These are phyloP conservation scores for Penicillium salamii DNA, from an alignment of 495 filamentous ascomycete genomes.

Conservation along the genomic window DNA sequence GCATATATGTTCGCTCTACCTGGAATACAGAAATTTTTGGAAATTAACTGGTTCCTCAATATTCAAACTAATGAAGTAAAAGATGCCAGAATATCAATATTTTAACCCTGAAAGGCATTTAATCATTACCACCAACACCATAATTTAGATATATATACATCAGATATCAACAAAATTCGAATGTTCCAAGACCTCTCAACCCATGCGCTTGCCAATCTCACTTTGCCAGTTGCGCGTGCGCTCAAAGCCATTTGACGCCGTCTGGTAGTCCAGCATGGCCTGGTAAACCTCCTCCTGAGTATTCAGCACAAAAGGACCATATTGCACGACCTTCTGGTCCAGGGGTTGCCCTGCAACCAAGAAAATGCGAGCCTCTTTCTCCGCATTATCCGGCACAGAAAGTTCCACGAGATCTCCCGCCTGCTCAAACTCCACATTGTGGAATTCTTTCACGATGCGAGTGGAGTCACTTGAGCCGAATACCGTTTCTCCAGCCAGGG, in stretches of 20 bases:
- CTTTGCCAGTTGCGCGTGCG: constrained; percentile 78
- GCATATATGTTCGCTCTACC: no score
- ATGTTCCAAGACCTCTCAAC: constrained; percentile 18
- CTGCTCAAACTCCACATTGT: constrained; percentile 89
- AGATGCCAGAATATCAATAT: no score
- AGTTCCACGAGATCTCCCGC: constrained; percentile 70
- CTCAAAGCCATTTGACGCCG: constrained; percentile 86
- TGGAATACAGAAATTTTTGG: no score
- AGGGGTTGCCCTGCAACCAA: constrained; percentile 82
- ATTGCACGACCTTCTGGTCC: constrained; percentile 92
- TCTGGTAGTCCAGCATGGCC: constrained; percentile 86
- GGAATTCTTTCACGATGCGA: constrained; percentile 62
- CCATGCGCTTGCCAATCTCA: constrained; percentile 89
- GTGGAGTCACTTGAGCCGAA: constrained; percentile 62
- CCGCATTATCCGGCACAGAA: constrained; percentile 65
- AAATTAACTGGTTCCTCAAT: no score
- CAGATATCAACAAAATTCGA: constrained; percentile 2
- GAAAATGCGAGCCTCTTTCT: constrained; percentile 66
- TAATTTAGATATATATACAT: constrained; percentile 1
- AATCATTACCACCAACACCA: not conserved
- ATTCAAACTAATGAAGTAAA: no score
- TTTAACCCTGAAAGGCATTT: not conserved
- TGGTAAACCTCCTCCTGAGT: constrained; percentile 83
- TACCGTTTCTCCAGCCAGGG: constrained; percentile 62
- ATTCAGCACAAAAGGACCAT: constrained; percentile 90